Percentiles rank a stretch among this genome's conserved stretches.
Evolutionary conservation across 169 alveolate genomes (phyloP).

Genomic region (Cyclospora cayetanensis): DNA sequence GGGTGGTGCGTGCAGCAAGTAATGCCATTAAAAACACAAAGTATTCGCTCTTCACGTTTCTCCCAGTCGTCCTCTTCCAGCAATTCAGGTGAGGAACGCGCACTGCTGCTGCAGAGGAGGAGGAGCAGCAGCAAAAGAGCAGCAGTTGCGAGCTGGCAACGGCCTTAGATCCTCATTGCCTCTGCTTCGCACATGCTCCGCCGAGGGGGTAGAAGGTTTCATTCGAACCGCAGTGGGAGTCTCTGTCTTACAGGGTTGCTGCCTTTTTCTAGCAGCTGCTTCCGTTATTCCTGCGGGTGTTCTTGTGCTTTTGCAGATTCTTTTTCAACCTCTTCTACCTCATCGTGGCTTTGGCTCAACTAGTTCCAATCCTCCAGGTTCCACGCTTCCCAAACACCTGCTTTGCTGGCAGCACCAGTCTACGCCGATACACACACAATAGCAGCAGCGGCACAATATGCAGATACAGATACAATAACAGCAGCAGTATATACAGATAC

Average conservation of each 20-base stretch:
- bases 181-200: neutral
- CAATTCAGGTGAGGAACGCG: constrained; percentile 85
- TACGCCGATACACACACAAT: neutral
- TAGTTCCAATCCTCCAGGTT: constrained; percentile 89
- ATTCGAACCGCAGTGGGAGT: neutral
- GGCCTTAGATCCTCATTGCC: neutral
- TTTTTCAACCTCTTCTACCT: constrained; percentile 95
- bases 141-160: too few relatives aligned
- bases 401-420: neutral
- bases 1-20: neutral
- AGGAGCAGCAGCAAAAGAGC: neutral
- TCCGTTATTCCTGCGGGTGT: neutral
- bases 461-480: neutral
- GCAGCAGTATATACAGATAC: neutral
- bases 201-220: neutral
- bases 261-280: neutral
- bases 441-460: neutral
- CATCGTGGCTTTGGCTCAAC: constrained; percentile 92
- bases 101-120: neutral
- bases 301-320: constrained; percentile 68
- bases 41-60: constrained; percentile 89
- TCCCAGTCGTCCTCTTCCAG: constrained; percentile 92
- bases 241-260: neutral
- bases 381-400: neutral
- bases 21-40: constrained; percentile 74